Evolutionary conservation across 768 basidiomycete species (phyloP).

Genomic region (Daedaleopsis sinensis): DNA sequence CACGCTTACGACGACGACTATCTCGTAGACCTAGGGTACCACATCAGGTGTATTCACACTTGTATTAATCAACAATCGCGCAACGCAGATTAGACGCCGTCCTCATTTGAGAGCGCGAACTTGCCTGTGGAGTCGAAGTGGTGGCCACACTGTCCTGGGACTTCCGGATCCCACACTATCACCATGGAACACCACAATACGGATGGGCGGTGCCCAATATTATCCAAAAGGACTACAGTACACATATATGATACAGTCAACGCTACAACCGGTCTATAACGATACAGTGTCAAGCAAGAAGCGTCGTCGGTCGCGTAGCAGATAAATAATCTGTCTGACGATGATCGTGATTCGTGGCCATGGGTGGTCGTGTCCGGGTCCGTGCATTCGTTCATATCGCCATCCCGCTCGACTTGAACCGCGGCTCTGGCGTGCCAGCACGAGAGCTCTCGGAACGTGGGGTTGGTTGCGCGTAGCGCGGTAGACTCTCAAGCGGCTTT

Average conservation of each 20-base stretch:
- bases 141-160: too few species aligned
- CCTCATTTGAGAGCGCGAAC: too few species aligned
- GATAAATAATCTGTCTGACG: conserved; percentile 1
- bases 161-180: background rate
- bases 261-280: conserved; percentile 20
- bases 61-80: too few species aligned
- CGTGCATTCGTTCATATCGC: conserved; percentile 28
- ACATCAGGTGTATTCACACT: too few species aligned
- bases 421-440: conserved; percentile 31
- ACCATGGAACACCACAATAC: background rate
- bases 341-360: conserved; percentile 6
- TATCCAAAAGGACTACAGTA: conserved; percentile 10
- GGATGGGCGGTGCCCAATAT: background rate
- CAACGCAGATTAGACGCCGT: too few species aligned
- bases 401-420: conserved; percentile 34
- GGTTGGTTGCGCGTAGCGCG: conserved; percentile 47
- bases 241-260: conserved; percentile 13
- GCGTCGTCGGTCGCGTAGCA: background rate
- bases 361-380: conserved; percentile 9
- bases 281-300: conserved; percentile 18
- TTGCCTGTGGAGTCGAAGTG: too few species aligned
- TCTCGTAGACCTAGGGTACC: too few species aligned
- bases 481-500: conserved; percentile 58
- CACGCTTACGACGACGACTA: too few species aligned
- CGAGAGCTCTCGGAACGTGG: conserved; percentile 29